phyloP scores from a whole-genome alignment of 192 early-diverging fungal genomes.

The Coemansia sp. region DNA sequence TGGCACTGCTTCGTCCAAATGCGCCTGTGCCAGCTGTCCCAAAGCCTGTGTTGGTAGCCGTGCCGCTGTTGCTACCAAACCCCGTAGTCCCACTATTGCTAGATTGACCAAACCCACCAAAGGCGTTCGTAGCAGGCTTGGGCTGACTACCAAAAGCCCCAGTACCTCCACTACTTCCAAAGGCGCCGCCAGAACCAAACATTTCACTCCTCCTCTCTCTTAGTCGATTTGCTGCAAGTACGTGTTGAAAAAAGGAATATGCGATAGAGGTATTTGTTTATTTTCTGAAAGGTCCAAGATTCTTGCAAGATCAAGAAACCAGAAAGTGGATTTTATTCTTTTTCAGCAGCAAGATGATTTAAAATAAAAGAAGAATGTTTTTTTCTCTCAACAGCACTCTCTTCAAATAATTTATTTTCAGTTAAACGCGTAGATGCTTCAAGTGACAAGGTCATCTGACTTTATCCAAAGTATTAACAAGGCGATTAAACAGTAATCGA shows the following conservation, averaged over 20 bases:
- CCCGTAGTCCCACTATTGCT: constrained; percentile 16
- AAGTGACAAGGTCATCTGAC: neutral
- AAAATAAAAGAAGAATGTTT: neutral
- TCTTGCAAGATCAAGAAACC: too few species aligned
- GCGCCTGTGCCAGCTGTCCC: constrained; percentile 21
- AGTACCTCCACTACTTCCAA: constrained; percentile 23
- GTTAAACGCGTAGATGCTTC: too few species aligned
- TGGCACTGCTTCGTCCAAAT: neutral
- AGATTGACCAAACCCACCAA: constrained; percentile 28
- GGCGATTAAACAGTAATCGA: neutral
- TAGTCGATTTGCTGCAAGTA: neutral
- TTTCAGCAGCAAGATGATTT: too few species aligned
- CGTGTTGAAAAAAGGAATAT: neutral
- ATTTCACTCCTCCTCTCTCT: neutral
- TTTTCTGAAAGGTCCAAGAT: neutral
- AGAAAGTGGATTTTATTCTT: too few species aligned
- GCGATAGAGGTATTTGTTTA: neutral
- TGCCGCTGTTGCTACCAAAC: constrained; percentile 22
- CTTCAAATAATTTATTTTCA: too few species aligned
- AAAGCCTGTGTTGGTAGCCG: constrained; percentile 8
- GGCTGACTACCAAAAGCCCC: constrained; percentile 9
- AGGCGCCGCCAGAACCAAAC: constrained; percentile 41
- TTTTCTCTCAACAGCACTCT: neutral
- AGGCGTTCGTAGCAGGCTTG: neutral
- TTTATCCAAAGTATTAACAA: neutral